Evolutionary conservation across 768 basidiomycete genomes (phyloP).

Genomic region (Tulasnella calospora): DNA sequence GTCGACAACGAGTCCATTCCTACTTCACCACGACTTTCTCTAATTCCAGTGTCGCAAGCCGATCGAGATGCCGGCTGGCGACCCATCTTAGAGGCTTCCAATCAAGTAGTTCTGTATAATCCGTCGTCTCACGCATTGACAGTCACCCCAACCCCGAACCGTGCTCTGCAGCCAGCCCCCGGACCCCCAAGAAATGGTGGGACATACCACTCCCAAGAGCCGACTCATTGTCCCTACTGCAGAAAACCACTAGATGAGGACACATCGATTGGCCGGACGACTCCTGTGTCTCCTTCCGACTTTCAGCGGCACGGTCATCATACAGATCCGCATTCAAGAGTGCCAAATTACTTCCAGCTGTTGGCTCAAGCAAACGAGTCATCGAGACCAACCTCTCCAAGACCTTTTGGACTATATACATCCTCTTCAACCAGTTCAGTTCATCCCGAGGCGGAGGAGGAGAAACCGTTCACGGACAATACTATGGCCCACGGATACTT

Average conservation of each 20-base stretch:
- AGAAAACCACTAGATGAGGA: conserved; percentile 48
- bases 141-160: conserved; percentile 37
- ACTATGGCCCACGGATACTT: conserved; percentile 91
- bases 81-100: conserved; percentile 74
- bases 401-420: conserved; percentile 20
- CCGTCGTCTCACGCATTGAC: conserved; percentile 77
- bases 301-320: conserved; percentile 37
- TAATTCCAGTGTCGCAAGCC: background rate
- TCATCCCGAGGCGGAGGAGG: background rate
- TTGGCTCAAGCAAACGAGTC: conserved; percentile 68
- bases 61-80: conserved; percentile 50
- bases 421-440: background rate
- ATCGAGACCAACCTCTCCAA: conserved; percentile 50
- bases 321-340: conserved; percentile 49
- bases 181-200: background rate
- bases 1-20: background rate
- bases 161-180: background rate
- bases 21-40: conserved; percentile 4
- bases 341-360: conserved; percentile 75
- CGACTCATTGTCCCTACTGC: conserved; percentile 62
- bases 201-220: background rate
- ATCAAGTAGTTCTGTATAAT: conserved; percentile 85
- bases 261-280: background rate
- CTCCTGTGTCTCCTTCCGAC: background rate
- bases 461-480: conserved; percentile 42